Conservation (phyloP, 352 stramenopile genomes). For the Globisporangium ultimum region DNA sequence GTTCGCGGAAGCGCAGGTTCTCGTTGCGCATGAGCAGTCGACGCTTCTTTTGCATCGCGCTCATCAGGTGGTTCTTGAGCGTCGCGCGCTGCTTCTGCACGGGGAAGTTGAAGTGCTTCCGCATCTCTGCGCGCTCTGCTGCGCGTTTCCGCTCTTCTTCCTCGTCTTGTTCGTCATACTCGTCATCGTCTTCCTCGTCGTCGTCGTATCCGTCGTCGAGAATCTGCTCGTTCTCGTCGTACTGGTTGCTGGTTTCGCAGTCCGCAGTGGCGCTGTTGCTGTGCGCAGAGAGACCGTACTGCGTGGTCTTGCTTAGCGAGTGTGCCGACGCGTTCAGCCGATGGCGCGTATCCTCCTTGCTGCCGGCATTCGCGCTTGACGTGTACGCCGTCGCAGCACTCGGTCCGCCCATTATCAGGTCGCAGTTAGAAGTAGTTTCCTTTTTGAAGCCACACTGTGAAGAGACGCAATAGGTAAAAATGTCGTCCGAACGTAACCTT, state of each 20-base stretch:
- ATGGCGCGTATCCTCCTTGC: conserved; percentile 3
- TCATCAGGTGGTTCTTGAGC: conserved; percentile 34
- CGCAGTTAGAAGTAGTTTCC: background rate
- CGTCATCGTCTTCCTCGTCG: conserved; percentile 26
- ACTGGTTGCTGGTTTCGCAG: background rate
- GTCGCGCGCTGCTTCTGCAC: conserved; percentile 29
- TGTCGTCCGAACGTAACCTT: background rate
- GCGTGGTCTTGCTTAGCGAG: conserved; percentile 19
- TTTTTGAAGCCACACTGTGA: conserved; percentile 3
- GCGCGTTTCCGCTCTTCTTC: conserved; percentile 33
- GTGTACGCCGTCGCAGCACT: conserved; percentile 8
- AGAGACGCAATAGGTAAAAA: background rate
- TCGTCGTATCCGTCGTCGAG: conserved; percentile 11
- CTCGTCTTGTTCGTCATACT: conserved; percentile 23
- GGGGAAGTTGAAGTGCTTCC: conserved; percentile 44
- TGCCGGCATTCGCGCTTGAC: background rate
- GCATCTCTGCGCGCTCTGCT: conserved; percentile 39
- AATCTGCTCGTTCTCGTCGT: conserved; percentile 3
- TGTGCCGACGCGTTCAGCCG: conserved; percentile 13
- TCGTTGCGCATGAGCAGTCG: conserved; percentile 63
- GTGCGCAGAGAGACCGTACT: conserved; percentile 9
- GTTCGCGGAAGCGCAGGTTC: conserved; percentile 73
- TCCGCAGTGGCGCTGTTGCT: background rate
- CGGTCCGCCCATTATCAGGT: conserved; percentile 6
- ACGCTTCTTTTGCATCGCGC: conserved; percentile 54